phyloP scores from a whole-genome alignment of 106 monocot species.

The Posidonia australis region DNA sequence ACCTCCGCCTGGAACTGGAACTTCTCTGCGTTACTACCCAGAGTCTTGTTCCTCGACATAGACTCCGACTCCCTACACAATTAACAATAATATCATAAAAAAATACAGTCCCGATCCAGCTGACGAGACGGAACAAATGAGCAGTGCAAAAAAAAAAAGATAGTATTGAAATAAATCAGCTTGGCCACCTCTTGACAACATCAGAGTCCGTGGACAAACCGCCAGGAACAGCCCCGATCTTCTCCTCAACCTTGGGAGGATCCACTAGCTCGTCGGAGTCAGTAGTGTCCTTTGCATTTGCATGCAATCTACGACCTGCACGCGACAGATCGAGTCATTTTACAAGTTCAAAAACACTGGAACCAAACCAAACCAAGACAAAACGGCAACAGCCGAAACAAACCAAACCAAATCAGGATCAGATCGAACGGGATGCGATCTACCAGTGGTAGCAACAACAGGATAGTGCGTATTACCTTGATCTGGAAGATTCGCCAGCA shows the following conservation, averaged over 20 bases:
- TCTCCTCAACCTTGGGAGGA: constrained; percentile 96
- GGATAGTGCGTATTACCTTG: constrained; percentile 7
- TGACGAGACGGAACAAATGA: not conserved
- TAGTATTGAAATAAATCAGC: not conserved
- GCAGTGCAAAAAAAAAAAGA: not conserved
- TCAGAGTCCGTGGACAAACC: constrained; percentile 92
- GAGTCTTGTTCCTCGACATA: constrained; percentile 48
- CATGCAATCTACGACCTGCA: constrained; percentile 51
- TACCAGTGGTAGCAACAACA: not conserved
- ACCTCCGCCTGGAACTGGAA: constrained; percentile 88
- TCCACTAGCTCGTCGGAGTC: constrained; percentile 46
- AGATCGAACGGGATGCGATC: constrained; percentile 1
- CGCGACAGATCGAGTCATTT: not conserved
- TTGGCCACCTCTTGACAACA: constrained; percentile 61
- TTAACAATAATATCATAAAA: no score
- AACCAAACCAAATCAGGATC: not conserved
- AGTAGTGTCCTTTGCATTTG: constrained; percentile 57
- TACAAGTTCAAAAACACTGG: not conserved
- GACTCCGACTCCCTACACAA: constrained; percentile 60
- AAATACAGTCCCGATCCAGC: not conserved
- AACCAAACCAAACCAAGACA: not conserved
- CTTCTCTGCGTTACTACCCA: constrained; percentile 53
- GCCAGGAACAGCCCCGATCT: constrained; percentile 66
- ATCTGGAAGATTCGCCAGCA: constrained; percentile 17
- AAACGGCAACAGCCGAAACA: not conserved